Base-by-base conservation (phyloP, 306 rosid genomes). In the Pyrus betulifolia region DNA sequence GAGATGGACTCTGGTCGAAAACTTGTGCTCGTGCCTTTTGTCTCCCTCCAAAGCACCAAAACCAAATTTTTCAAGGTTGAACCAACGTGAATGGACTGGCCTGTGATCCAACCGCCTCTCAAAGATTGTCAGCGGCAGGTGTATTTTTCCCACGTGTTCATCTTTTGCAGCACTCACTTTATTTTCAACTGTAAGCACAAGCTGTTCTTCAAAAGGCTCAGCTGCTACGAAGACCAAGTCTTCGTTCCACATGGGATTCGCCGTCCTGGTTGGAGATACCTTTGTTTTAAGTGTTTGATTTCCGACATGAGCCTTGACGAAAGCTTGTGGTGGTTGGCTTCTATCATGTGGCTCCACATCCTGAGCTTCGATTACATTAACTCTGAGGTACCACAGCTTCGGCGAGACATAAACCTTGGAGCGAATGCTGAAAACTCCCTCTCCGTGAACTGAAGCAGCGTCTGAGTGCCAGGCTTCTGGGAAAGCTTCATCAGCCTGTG, bases 391-490 rank as follows among this genome's bases (percentile, higher is more conserved):
- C 97, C 96, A 92, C 0, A 92, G 82, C 58, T 92, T 92, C 40
- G 96, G 97, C 30, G 89, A 88, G 35, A 92, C 96, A 77, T 92
- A 92, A 51, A 92, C 93, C 81, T 92, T 92, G 68, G 97, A 92
- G 33, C 96, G 79, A 15, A 86, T 90, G 27, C 64, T 90, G 23
- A 75, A 90, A 63, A 92, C 87, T 17, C 93, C 96, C 6, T 92
- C 96, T 0, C 92, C 93, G 0, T 82, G 70, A 67, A 88, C 91
- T 7, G 89, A 83, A 38, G 93, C 85, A 18, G 92, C 89, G 64
- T 92, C 96, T 0, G 93, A 83, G 74, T 90, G 92, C 93, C 97
- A 92, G 6, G 97, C 89, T 2, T 92, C 96, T 3, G 97, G 92
- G 74, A 92, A 92, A 11, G 97, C 97, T 79, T 92, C 96, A 79